Evolutionary conservation across 352 stramenopile genomes (phyloP), one percentile per base, ranked within the genome.

Genomic region (Phytopythium mirpurense): DNA sequence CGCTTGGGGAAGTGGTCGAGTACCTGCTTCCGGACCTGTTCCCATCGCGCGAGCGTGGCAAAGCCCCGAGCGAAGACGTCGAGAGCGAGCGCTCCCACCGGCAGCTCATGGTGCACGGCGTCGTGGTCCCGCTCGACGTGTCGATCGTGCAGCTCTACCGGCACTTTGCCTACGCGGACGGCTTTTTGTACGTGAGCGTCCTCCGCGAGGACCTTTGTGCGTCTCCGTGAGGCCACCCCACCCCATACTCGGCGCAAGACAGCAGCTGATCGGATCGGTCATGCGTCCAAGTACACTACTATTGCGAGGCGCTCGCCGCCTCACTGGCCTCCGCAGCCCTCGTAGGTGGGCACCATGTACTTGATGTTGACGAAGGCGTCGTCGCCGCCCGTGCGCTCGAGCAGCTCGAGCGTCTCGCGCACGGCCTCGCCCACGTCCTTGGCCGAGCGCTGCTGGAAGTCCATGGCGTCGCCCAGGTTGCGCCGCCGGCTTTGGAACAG

Each of bases 311-410:
- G 34, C 2, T 36, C 32, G 26, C 2, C 6, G 6, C 5, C 27
- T 41, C 27, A 38, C 29, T 52, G 31, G n/a, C n/a, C n/a, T 14
- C 46, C 19, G n/a, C 47, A 53, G 14, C 78, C 88, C 66, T 98
- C 88, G 73, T 98, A 98, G 19, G 95, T 96, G 21, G 95, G 95
- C 9, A 98, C 83, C 72, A 98, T 94, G 62, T 98, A 98, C 72
- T 98, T 99, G 67, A 97, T 97, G 72, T 97, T 97, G 29, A 96
- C 78, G 60, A 88, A 97, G 10, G 90, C 90, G 49, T 97, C 84
- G 2, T 88, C 68, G 9, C 90, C 90, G 21, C 90, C 90, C 32
- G 80, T 79, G 24, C 51, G 67, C 53, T 97, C 90, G 12, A 97
- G 61, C 11, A 95, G 43, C 60, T 96, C 83, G 19, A 97, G 73